A percentile compares a stretch with the other conserved stretches of the same genome.
These are phyloP conservation scores for Pseudoperonospora humuli DNA, from an alignment of 352 stramenopile genomes.

Conservation along the genomic window DNA sequence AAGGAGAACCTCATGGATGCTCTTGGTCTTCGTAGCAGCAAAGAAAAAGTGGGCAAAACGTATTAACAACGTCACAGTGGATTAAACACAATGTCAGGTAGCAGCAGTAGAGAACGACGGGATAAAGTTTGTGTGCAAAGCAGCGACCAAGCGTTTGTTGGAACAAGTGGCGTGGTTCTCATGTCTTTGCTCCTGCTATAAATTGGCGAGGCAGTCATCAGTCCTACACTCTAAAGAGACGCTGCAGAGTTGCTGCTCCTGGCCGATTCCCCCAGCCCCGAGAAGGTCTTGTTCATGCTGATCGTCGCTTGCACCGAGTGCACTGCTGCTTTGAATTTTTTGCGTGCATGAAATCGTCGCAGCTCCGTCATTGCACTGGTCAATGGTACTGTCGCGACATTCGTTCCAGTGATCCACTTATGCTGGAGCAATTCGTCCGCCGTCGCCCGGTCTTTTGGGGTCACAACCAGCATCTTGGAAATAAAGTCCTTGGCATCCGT, in stretches of 20 bases:
- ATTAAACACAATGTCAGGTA: constrained; percentile 1
- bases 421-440: constrained; percentile 57
- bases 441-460: constrained; percentile 63
- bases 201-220: background rate
- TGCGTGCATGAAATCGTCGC: constrained; percentile 70
- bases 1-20: constrained; percentile 54
- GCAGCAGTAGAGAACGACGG: constrained; percentile 15
- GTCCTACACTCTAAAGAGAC: constrained; percentile 33
- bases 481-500: constrained; percentile 88
- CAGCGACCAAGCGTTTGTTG: constrained; percentile 9
- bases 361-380: constrained; percentile 69
- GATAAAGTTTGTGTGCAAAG: constrained; percentile 24
- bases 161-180: background rate
- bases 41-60: constrained; percentile 24
- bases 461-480: constrained; percentile 71
- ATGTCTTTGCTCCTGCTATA: constrained; percentile 8
- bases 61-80: background rate
- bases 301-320: constrained; percentile 74
- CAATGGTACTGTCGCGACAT: constrained; percentile 67
- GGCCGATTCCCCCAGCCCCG: constrained; percentile 19
- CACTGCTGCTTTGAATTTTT: constrained; percentile 80
- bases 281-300: constrained; percentile 72
- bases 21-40: constrained; percentile 22
- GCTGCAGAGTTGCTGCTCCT: constrained; percentile 29
- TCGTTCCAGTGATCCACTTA: constrained; percentile 31